phyloP scores from a whole-genome alignment of 2,329 filamentous ascomycete species.

The Penicillium sp. region DNA sequence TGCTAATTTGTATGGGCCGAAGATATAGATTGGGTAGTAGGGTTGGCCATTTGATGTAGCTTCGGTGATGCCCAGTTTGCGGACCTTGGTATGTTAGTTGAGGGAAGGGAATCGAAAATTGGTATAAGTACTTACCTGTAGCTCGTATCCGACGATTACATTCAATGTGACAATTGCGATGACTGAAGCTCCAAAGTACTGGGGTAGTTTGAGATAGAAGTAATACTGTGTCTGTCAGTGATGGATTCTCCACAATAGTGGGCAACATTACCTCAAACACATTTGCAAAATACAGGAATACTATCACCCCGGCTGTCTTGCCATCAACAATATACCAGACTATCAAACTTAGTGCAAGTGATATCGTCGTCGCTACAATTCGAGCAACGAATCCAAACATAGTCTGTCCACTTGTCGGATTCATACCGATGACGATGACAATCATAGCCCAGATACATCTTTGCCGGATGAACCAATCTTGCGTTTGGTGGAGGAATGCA shows the following conservation, averaged over 20 bases:
- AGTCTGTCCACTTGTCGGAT: slow-evolving; percentile 64
- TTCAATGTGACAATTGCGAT: slow-evolving; percentile 61
- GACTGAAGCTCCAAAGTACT: slow-evolving; percentile 60
- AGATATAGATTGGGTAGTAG: slow-evolving; percentile 68
- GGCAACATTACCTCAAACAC: slow-evolving; percentile 47
- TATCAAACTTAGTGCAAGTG: slow-evolving; percentile 61
- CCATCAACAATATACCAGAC: slow-evolving; percentile 72
- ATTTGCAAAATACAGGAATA: slow-evolving; percentile 67
- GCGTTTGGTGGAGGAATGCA: slow-evolving; percentile 62
- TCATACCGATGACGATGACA: slow-evolving; percentile 70
- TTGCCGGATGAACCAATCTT: slow-evolving; percentile 66
- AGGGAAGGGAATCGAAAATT: neutral
- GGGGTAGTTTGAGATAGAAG: slow-evolving; percentile 66
- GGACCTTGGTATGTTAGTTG: slow-evolving; percentile 40
- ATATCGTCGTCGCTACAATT: slow-evolving; percentile 62
- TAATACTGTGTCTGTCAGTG: slow-evolving; percentile 50
- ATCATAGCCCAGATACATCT: slow-evolving; percentile 75
- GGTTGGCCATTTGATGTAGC: slow-evolving; percentile 63
- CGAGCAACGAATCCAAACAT: slow-evolving; percentile 68
- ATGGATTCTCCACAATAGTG: neutral
- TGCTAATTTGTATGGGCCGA: slow-evolving; percentile 70
- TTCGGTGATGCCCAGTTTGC: slow-evolving; percentile 49
- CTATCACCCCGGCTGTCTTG: slow-evolving; percentile 62
- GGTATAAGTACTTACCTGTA: slow-evolving; percentile 47
- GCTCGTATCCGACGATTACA: slow-evolving; percentile 70